Base-by-base conservation (phyloP, 139 green algal genomes). In the Chlamydomonas sphaeroides region DNA sequence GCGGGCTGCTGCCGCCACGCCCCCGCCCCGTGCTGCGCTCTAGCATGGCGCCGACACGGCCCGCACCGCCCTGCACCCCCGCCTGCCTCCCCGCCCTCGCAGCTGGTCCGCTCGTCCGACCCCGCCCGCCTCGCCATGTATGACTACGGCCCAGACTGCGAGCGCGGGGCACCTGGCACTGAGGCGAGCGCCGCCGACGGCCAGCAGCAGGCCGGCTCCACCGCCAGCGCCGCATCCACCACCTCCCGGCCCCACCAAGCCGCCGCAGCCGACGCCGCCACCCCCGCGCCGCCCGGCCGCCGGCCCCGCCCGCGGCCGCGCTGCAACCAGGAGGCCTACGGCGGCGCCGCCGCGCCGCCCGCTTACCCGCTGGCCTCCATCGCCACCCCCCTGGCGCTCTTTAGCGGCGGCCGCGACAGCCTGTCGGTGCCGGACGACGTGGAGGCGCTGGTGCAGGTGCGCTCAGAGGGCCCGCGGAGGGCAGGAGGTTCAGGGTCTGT, bases 341-440 rank as follows among this genome's bases (percentile, higher is more conserved):
- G 78, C 45, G 45, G 73, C 36, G 38, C 33, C 41, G 2, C n/a
- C 30, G 62, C 65, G 5, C 51, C 35, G 18, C 86, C 82, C 25
- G n/a, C 20, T 14, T 90, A 88, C 74, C 23, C 84, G 35, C 42
- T 87, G 10, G 36, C 26, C 28, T 20, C 39, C 36, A 83, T 90
- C 42, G 73, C 63, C 53, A 87, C 82, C 4, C 87, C 86, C 0
- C 72, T 95, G 26, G 90, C 89, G 26, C 65, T 95, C 23, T 93
- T 93, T 56, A 82, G 84, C 65, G 89, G 87, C 79, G 87, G 83
- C 10, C 45, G 65, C 7, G 92, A 95, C 85, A 78, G 65, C 45
- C 77, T 95, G 67, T 87, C 91, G 2, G 71, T 87, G 35, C 70
- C 80, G 4, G 21, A 10, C 11, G 45, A 53, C 45, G 10, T 14